Evolutionary conservation across 2,329 filamentous ascomycete genomes (phyloP), one percentile per base, ranked within the genome.

Genomic region (Geosmithia putterillii): DNA sequence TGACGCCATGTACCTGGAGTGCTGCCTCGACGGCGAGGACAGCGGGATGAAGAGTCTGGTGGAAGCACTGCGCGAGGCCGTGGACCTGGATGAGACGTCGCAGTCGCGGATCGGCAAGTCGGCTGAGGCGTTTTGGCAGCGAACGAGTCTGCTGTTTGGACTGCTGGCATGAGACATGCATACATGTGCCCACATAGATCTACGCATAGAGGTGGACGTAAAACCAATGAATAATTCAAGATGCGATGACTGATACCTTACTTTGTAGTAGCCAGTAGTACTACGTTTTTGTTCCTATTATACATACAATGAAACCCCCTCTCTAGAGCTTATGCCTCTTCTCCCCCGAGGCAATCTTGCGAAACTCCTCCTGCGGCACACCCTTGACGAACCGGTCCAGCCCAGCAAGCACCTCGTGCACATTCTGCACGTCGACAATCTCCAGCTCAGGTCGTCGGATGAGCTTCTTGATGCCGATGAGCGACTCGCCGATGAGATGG

Each of bases 301-400:
- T 38, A 32, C 18, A 40, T 38, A 42, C 36, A 25, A 15, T 25
- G 40, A 40, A 45, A 14, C 20, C 23, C 25, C 28, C 7, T 9
- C 7, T 32, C 49, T 69, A 95, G 60, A 96, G 66, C 69, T 96
- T 96, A 66, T 98, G 92, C 59, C 81, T 86, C 77, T 95, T 96
- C 72, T 92, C 78, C 12, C 90, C 88, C 48, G 71, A 79, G 1
- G 87, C 87, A 57, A 96, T 67, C 71, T 85, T 89, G 55, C 73
- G 67, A 58, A 96, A 96, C 69, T 96, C 86, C 60, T 83, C 74
- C 69, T 95, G 88, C 18, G 92, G 92, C 38, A 88, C 71, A 0
- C 88, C 88, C 47, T 66, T 75, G 51, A 86, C 60, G 56, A 96
- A 95, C 46, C 88, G 70, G 48, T 89, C 81, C 56, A 96, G 59